Evolutionary conservation across 768 basidiomycete species (phyloP).

Genomic region (Phlebiopsis flavidoalba): DNA sequence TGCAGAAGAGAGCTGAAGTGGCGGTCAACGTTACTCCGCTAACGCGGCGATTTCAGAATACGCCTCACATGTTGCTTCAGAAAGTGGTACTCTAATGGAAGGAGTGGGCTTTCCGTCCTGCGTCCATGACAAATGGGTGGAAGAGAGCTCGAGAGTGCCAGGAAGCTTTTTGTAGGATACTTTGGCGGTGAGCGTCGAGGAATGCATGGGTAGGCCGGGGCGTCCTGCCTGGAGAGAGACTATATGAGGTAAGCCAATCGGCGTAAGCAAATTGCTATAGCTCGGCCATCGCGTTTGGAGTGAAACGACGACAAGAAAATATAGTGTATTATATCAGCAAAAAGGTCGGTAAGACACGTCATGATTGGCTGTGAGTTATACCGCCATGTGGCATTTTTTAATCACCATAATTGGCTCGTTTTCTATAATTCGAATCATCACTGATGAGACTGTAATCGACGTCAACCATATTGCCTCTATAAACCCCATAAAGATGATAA

Average conservation of each 20-base stretch:
- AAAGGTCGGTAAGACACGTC: no score
- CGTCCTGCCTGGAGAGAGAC: conserved; percentile 4
- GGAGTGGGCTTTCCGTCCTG: conserved; percentile 64
- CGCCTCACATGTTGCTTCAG: conserved; percentile 58
- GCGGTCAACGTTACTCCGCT: conserved; percentile 6
- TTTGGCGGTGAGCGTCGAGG: conserved; percentile 61
- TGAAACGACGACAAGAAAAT: no score
- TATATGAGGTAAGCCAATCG: conserved; percentile 23
- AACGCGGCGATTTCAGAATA: conserved; percentile 1
- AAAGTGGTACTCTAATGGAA: conserved; percentile 55
- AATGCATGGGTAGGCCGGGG: conserved; percentile 43
- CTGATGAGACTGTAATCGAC: no score
- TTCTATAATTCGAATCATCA: neutral
- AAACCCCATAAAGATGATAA: no score
- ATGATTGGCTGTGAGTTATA: no score
- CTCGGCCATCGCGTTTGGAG: no score
- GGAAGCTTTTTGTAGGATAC: conserved; percentile 81
- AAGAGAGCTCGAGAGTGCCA: conserved; percentile 72
- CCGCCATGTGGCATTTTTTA: no score
- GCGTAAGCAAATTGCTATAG: neutral
- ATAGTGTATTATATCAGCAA: no score
- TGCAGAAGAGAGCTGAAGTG: conserved; percentile 69
- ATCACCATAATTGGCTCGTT: no score
- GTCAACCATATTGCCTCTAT: no score
- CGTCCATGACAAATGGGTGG: conserved; percentile 73